Percentiles rank a stretch among this genome's conserved stretches.
phyloP scores from a whole-genome alignment of 352 stramenopile species.

The Phytopythium sindhum region DNA sequence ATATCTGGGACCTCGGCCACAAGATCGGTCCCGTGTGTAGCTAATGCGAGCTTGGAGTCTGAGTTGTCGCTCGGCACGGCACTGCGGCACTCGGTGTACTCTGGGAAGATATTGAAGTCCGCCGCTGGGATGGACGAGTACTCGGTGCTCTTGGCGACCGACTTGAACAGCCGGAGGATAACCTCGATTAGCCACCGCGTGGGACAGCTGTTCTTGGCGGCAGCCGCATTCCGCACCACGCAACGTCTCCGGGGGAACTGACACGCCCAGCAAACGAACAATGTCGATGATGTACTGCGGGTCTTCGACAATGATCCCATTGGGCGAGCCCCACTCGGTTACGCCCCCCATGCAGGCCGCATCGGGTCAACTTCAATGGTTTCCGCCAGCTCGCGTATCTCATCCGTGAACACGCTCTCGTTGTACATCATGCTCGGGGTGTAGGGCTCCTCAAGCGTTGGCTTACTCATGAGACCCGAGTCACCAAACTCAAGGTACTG shows the following conservation, averaged over 20 bases:
- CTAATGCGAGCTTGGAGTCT: conserved; percentile 20
- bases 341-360: conserved; percentile 17
- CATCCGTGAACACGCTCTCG: conserved; percentile 15
- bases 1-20: too few relatives aligned
- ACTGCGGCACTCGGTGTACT: conserved; percentile 23
- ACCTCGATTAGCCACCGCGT: conserved; percentile 20
- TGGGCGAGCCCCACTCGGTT: conserved; percentile 14
- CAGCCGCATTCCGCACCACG: conserved; percentile 10
- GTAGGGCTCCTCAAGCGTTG: conserved; percentile 16
- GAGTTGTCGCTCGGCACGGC: conserved; percentile 14
- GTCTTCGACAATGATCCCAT: conserved; percentile 9
- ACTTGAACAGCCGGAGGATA: conserved; percentile 20
- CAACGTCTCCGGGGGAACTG: conserved; percentile 2
- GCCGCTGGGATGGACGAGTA: conserved; percentile 27
- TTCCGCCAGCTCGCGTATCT: conserved; percentile 14
- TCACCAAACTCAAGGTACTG: conserved; percentile 15
- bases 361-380: conserved; percentile 5
- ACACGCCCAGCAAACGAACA: conserved; percentile 8
- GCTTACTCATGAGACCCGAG: conserved; percentile 10
- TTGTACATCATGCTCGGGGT: conserved; percentile 11
- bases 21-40: too few relatives aligned
- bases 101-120: conserved; percentile 24
- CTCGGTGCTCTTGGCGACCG: conserved; percentile 19
- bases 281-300: conserved; percentile 12
- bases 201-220: conserved; percentile 13